Conservation (phyloP, 257 asterid species). For the Petunia secreta region DNA sequence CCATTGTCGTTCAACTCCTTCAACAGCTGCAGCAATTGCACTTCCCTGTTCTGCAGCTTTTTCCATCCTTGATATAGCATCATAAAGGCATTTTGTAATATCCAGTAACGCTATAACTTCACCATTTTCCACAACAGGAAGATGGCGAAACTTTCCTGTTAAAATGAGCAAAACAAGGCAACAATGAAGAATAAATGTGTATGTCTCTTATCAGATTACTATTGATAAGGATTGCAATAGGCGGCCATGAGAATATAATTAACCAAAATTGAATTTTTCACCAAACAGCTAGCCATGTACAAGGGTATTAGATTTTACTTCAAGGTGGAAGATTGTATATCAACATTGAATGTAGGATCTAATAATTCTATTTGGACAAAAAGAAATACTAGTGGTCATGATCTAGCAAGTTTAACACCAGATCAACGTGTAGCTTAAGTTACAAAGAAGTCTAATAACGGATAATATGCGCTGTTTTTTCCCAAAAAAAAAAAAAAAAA, state of each 20-base stretch:
- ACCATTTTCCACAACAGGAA: constrained; percentile 98
- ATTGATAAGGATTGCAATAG: neutral
- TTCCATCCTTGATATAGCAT: constrained; percentile 98
- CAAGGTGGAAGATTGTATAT: constrained; percentile 4
- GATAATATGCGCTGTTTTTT: too few relatives aligned
- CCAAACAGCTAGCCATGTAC: too few relatives aligned
- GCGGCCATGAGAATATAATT: too few relatives aligned
- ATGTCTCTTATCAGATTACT: neutral
- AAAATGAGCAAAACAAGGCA: constrained; percentile 24
- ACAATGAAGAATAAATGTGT: neutral
- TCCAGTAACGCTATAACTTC: constrained; percentile 94
- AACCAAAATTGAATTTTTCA: too few relatives aligned
- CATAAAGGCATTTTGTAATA: constrained; percentile 93
- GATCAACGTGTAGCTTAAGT: constrained; percentile 5
- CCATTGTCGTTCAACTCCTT: constrained; percentile 95
- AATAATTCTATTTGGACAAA: neutral
- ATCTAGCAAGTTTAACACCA: constrained; percentile 5
- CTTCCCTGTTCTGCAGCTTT: constrained; percentile 98
- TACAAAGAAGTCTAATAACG: neutral
- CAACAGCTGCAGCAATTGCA: constrained; percentile 97
- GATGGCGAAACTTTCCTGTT: constrained; percentile 93
- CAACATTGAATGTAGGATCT: neutral
- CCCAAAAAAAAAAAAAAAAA: too few relatives aligned
- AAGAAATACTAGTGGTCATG: neutral
- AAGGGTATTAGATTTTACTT: neutral